A percentile compares a stretch with the other conserved stretches of the same genome.
Conservation (phyloP, 805 yeast genomes). For the Jamesozyma gamospora region DNA sequence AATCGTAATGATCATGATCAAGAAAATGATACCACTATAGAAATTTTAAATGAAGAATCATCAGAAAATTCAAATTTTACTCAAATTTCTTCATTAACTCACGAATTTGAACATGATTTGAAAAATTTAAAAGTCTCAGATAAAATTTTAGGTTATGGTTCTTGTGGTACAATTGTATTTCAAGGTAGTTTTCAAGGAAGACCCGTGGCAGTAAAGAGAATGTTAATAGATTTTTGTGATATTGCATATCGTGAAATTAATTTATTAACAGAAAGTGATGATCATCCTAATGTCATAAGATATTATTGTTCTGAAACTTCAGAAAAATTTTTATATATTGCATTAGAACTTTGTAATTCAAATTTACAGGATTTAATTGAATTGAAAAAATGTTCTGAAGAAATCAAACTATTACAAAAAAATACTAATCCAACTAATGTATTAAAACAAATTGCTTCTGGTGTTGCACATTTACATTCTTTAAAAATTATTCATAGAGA, state of each 20-base stretch:
- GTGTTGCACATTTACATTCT: slow-evolving; percentile 78
- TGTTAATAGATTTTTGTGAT: slow-evolving; percentile 88
- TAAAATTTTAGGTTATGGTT: slow-evolving; percentile 83
- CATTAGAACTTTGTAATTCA: slow-evolving; percentile 82
- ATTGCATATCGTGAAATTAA: slow-evolving; percentile 88
- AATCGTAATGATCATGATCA: not conserved
- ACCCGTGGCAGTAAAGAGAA: slow-evolving; percentile 91
- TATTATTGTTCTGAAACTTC: slow-evolving; percentile 90
- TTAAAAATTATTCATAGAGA: slow-evolving; percentile 91
- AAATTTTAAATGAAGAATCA: not conserved
- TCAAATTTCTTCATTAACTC: slow-evolving; percentile 3
- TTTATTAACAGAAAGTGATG: slow-evolving; percentile 85
- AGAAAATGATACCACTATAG: not conserved
- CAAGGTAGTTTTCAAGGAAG: slow-evolving; percentile 84
- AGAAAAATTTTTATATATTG: slow-evolving; percentile 83
- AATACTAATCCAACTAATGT: slow-evolving; percentile 40
- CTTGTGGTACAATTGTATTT: slow-evolving; percentile 92
- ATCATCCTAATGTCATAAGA: slow-evolving; percentile 88
- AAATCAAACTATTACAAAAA: slow-evolving; percentile 31
- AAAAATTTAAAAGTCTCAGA: slow-evolving; percentile 56
- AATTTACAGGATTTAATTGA: slow-evolving; percentile 81
- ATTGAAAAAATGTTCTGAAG: slow-evolving; percentile 30
- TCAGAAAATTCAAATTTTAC: not conserved
- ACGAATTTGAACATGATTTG: slow-evolving; percentile 25
- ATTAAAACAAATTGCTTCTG: slow-evolving; percentile 69